Conservation (phyloP, 345 rosid species). For the Cardamine chenopodiifolia region DNA sequence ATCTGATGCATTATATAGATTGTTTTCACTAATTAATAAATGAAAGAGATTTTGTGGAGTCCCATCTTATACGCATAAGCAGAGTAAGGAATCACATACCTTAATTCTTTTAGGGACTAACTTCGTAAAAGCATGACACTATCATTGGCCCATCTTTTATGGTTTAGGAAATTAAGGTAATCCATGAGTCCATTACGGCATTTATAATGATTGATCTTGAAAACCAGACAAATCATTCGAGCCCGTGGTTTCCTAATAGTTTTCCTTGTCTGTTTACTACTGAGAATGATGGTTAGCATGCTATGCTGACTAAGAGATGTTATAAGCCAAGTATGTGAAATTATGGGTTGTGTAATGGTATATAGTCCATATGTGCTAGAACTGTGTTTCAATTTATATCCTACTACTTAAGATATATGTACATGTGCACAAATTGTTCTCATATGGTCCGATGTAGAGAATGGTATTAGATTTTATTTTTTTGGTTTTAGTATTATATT, state of each 20-base stretch:
- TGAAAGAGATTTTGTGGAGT: not conserved
- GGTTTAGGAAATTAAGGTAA: slow-evolving; percentile 22
- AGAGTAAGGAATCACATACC: slow-evolving; percentile 37
- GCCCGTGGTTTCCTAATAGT: not conserved
- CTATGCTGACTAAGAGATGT: not conserved
- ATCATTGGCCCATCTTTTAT: slow-evolving; percentile 9
- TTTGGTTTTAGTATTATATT: not conserved
- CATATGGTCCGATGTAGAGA: not conserved
- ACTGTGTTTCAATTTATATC: not conserved
- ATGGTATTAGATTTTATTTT: no score
- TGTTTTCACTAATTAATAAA: not conserved
- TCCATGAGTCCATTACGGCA: not conserved
- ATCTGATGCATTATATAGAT: not conserved
- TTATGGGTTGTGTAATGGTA: not conserved
- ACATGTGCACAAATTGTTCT: not conserved
- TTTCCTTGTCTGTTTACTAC: not conserved
- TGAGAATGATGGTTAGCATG: not conserved
- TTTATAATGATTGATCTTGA: not conserved
- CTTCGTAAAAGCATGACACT: slow-evolving; percentile 2
- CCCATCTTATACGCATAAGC: slow-evolving; percentile 2
- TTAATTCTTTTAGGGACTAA: not conserved
- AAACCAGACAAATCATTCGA: not conserved
- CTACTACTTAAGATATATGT: no score
- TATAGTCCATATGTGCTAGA: not conserved
- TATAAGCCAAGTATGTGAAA: no score